phyloP scores from a whole-genome alignment of 768 basidiomycete species.

The Termitomyces sp. region DNA sequence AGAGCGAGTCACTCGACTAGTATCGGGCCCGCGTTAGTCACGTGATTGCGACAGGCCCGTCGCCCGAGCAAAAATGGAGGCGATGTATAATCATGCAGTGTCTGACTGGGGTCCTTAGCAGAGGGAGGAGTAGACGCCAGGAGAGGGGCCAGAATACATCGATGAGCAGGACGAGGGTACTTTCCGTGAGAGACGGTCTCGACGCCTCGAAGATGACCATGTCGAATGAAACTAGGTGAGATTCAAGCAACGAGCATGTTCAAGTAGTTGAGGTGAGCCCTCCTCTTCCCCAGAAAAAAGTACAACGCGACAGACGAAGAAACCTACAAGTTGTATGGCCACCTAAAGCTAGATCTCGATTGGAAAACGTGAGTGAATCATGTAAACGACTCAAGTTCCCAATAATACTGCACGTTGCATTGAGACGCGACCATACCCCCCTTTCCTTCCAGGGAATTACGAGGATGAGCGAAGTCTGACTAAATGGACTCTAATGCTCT shows the following conservation, averaged over 20 bases:
- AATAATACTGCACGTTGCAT: no score
- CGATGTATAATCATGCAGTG: no score
- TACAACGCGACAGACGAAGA: not conserved
- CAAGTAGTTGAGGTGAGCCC: not conserved
- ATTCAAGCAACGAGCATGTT: not conserved
- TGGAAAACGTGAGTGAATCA: no score
- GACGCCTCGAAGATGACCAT: not conserved
- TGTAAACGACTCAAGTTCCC: no score
- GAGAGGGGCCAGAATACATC: not conserved
- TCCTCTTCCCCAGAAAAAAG: not conserved
- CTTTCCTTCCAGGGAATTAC: no score
- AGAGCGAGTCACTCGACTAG: not conserved
- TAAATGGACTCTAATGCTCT: not conserved
- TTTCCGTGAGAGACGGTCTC: not conserved
- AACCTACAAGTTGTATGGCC: not conserved
- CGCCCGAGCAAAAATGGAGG: no score
- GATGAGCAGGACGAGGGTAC: not conserved
- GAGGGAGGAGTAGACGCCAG: not conserved
- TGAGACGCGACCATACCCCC: no score
- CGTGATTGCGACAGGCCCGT: not conserved
- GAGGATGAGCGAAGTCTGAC: no score
- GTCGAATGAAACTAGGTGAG: not conserved
- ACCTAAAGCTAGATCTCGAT: not conserved
- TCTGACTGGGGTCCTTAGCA: no score
- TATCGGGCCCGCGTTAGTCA: not conserved